Base-by-base conservation (phyloP, 2,329 filamentous ascomycete species). In the Thielaviopsis musarum region DNA sequence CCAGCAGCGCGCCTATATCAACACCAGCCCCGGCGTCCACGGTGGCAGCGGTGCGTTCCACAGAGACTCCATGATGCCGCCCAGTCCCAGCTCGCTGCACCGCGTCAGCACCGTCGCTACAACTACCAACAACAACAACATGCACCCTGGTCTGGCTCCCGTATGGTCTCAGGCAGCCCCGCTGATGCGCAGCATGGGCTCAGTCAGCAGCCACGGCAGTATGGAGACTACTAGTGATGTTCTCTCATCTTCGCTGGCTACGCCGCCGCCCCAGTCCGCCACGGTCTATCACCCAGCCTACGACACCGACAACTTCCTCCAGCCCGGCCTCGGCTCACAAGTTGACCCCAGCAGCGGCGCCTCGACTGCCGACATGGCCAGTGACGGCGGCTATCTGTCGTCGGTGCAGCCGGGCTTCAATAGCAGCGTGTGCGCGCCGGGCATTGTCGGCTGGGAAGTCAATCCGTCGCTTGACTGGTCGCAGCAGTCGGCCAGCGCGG, bases 21-120 rank as follows among this genome's bases (percentile, higher is more conserved):
- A 45, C 15, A 21, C 48, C 15, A 30, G 19, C 7, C 56, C 57
- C 26, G 10, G 55, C 10, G 28, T 21, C 3, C 30, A 34, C 10
- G 30, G 30, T 7, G 5, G 41, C 13, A 5, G 28, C 51, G 3
- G 3, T 41, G 5, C 26, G 10, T 55, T 62, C 38, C 48, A 45
- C 10, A 63, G 70, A 51, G 74, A 79, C 59, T 69, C 70, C 48
- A 68, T 80, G 69, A 78, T 79, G 76, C 79, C 77, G 7, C 78
- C 78, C 0, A 76, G 74, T 57, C 77, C 74, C 2, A 69, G 24
- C 19, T 63, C 57, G n/a, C 22, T 59, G n/a, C 57, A 56, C 7
- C 57, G 55, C 19, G 30, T 52, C 5, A 53, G 45, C 17, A 30
- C 30, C 38, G 38, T 45, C 15, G 38, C 30, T 7, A 34, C n/a